These are phyloP conservation scores for Candida tallmaniae DNA, from an alignment of 805 yeast genomes.

Conservation along the genomic window DNA sequence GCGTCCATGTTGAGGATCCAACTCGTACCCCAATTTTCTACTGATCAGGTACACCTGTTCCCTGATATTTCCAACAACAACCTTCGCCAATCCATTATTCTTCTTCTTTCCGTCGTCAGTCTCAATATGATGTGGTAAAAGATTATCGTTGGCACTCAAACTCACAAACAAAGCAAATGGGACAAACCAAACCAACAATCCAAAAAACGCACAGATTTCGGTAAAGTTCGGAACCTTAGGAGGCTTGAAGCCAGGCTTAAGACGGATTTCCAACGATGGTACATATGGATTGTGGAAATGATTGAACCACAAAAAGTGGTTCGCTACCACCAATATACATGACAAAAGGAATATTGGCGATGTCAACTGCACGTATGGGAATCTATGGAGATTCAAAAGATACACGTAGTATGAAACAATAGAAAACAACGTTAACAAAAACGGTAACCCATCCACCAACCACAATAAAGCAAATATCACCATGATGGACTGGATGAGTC, in stretches of 20 bases:
- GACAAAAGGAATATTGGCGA: slow-evolving; percentile 68
- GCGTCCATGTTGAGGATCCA: slow-evolving; percentile 53
- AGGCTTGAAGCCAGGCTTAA: slow-evolving; percentile 54
- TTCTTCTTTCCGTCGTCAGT: slow-evolving; percentile 23
- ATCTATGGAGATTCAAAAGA: slow-evolving; percentile 67
- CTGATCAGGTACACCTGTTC: slow-evolving; percentile 42
- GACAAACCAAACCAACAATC: slow-evolving; percentile 86
- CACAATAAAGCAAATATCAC: slow-evolving; percentile 50
- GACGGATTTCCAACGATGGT: slow-evolving; percentile 62
- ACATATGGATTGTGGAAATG: slow-evolving; percentile 70
- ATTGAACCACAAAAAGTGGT: slow-evolving; percentile 88
- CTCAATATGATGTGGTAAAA: slow-evolving; percentile 57
- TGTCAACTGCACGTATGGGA: slow-evolving; percentile 77
- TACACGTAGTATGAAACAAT: slow-evolving; percentile 69
- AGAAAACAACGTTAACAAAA: slow-evolving; percentile 61
- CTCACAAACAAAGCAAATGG: slow-evolving; percentile 92
- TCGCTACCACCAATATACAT: slow-evolving; percentile 66
- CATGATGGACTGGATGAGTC: slow-evolving; percentile 61
- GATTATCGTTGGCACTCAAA: slow-evolving; percentile 85
- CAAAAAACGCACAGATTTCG: slow-evolving; percentile 94
- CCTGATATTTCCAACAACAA: slow-evolving; percentile 51
- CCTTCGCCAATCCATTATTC: slow-evolving; percentile 61
- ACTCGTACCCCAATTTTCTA: slow-evolving; percentile 61
- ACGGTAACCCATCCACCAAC: slow-evolving; percentile 77
- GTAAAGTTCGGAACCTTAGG: slow-evolving; percentile 76